A percentile compares a stretch with the other conserved stretches of the same genome.
phyloP scores from a whole-genome alignment of 208 protist genomes.

The Phytomonas francai region DNA sequence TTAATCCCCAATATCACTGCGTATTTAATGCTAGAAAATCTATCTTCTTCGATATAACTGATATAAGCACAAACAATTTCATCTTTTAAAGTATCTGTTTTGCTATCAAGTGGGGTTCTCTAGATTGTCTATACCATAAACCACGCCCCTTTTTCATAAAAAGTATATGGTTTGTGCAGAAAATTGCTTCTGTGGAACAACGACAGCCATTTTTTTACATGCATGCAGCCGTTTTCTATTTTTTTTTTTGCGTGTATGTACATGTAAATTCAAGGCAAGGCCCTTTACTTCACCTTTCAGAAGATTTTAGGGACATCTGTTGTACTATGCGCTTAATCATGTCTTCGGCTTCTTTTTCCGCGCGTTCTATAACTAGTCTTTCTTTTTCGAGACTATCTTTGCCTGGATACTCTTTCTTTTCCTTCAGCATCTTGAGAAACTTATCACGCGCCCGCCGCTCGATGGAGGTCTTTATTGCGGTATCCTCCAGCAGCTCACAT shows the following conservation, averaged over 20 bases:
- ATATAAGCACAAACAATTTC: background rate
- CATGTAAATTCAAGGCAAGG: background rate
- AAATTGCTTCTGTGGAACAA: background rate
- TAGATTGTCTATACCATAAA: background rate
- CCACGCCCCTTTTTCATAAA: background rate
- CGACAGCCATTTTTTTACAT: background rate
- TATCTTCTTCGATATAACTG: background rate
- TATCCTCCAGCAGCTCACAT: slow-evolving; percentile 55
- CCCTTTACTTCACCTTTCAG: background rate
- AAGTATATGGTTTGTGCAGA: background rate
- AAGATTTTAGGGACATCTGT: slow-evolving; percentile 27
- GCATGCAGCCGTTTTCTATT: background rate
- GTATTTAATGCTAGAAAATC: background rate
- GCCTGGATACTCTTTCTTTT: slow-evolving; percentile 9
- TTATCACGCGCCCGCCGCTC: slow-evolving; percentile 53
- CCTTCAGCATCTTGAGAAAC: slow-evolving; percentile 14
- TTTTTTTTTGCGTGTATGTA: background rate
- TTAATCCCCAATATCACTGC: background rate
- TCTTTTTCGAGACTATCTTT: slow-evolving; percentile 35
- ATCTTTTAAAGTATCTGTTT: background rate
- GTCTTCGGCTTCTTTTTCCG: slow-evolving; percentile 64
- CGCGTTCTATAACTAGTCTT: slow-evolving; percentile 47
- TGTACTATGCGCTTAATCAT: slow-evolving; percentile 70
- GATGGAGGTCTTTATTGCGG: slow-evolving; percentile 46
- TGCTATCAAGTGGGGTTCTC: background rate